These are phyloP conservation scores for Aquilaria sinensis DNA, from an alignment of 345 rosid genomes.

Conservation along the genomic window DNA sequence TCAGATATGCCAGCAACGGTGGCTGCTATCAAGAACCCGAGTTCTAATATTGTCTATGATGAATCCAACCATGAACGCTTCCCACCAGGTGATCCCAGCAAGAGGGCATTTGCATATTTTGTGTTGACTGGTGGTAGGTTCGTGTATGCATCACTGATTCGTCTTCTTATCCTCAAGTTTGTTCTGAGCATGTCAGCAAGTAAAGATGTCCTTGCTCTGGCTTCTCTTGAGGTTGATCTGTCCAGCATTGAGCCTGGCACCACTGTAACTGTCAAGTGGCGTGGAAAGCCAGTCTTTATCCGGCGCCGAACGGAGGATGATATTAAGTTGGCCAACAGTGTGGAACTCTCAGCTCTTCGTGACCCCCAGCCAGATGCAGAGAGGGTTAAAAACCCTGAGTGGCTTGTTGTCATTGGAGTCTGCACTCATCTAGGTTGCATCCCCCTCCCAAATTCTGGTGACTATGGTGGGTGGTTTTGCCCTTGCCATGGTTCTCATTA, in stretches of 20 bases:
- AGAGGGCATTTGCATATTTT: conserved; percentile 95
- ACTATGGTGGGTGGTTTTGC: conserved; percentile 95
- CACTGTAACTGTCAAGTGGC: conserved; percentile 95
- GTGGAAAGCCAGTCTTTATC: conserved; percentile 96
- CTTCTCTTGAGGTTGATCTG: conserved; percentile 92
- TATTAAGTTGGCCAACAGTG: conserved; percentile 77
- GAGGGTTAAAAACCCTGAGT: conserved; percentile 89
- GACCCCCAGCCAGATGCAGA: conserved; percentile 74
- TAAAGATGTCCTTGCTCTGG: conserved; percentile 92
- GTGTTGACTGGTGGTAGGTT: conserved; percentile 88
- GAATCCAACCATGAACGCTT: conserved; percentile 79
- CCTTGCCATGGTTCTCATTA: conserved; percentile 98
- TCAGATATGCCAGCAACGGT: conserved; percentile 49
- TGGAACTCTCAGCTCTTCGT: conserved; percentile 70
- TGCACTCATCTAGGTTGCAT: conserved; percentile 98
- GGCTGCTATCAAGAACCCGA: conserved; percentile 72
- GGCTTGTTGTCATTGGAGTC: conserved; percentile 88
- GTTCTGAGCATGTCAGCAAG: conserved; percentile 94
- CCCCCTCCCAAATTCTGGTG: conserved; percentile 97
- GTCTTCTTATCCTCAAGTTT: conserved; percentile 78
- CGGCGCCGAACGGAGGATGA: conserved; percentile 91
- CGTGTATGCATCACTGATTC: conserved; percentile 75
- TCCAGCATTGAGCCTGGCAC: conserved; percentile 80
- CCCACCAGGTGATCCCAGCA: conserved; percentile 94
- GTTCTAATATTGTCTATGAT: conserved; percentile 77